A percentile compares a stretch with the other conserved stretches of the same genome.
These are phyloP conservation scores for Crinitomyces ghanaensis DNA, from an alignment of 805 yeast genomes.

Conservation along the genomic window DNA sequence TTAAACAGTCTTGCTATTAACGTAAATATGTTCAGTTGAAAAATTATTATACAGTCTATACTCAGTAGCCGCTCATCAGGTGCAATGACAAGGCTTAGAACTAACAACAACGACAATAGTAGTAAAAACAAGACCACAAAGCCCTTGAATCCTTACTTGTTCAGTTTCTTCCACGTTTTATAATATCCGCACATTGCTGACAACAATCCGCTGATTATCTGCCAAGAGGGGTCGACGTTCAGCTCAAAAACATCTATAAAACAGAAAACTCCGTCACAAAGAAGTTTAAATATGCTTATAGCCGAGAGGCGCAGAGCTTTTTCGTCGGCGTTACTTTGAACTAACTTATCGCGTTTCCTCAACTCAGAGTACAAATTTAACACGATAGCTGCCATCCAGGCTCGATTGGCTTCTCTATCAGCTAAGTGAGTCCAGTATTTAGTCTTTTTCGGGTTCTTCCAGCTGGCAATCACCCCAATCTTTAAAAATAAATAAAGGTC, in stretches of 20 bases:
- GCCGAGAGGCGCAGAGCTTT: slow-evolving; percentile 4
- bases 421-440: slow-evolving; percentile 12
- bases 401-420: slow-evolving; percentile 18
- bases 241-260: slow-evolving; percentile 19
- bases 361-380: slow-evolving; percentile 12
- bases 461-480: slow-evolving; percentile 19
- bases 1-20: no score
- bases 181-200: slow-evolving; percentile 17
- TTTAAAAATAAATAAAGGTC: slow-evolving; percentile 20
- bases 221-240: slow-evolving; percentile 13
- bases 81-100: no score
- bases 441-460: slow-evolving; percentile 4
- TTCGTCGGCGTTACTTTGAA: not conserved
- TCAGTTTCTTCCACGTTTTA: slow-evolving; percentile 13
- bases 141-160: no score
- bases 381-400: slow-evolving; percentile 20
- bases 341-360: slow-evolving; percentile 3
- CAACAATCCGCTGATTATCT: slow-evolving; percentile 18
- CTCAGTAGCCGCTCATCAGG: no score
- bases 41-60: no score
- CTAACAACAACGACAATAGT: no score
- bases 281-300: slow-evolving; percentile 16
- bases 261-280: slow-evolving; percentile 21
- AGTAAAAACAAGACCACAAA: no score
- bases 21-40: no score